phyloP scores from a whole-genome alignment of 2,329 filamentous ascomycete species.

The Xylariaceae sp. region DNA sequence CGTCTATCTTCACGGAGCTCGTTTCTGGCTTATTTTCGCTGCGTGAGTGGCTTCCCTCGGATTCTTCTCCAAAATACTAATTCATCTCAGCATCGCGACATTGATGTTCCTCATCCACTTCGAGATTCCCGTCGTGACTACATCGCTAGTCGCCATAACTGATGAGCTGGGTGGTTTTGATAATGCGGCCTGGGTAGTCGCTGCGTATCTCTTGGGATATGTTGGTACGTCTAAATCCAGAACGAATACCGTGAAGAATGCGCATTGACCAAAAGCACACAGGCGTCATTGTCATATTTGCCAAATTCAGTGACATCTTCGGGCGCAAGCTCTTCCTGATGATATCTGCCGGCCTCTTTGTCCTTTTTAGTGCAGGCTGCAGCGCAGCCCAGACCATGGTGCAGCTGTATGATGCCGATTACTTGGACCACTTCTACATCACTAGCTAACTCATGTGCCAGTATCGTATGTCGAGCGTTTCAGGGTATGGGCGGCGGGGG shows the following conservation, averaged over 20 bases:
- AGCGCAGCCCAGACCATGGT: background rate
- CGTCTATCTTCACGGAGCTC: too few relatives aligned
- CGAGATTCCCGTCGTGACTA: constrained; percentile 6
- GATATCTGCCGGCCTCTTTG: background rate
- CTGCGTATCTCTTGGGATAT: constrained; percentile 6
- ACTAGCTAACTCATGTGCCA: background rate
- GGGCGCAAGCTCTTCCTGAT: constrained; percentile 2
- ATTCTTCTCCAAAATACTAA: too few relatives aligned
- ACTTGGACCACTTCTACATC: background rate
- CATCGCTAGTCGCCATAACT: constrained; percentile 3
- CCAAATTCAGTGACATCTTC: constrained; percentile 5
- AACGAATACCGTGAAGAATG: background rate
- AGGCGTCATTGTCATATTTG: constrained; percentile 1
- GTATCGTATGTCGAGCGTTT: constrained; percentile 23
- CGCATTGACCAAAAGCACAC: background rate
- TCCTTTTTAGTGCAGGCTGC: constrained; percentile 3
- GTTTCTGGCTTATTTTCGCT: too few relatives aligned
- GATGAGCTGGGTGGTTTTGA: constrained; percentile 5
- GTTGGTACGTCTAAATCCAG: constrained; percentile 6
- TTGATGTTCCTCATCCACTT: constrained; percentile 1
- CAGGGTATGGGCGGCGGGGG: constrained; percentile 24
- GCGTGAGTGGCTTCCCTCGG: too few relatives aligned
- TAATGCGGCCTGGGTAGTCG: constrained; percentile 3
- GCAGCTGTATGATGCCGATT: constrained; percentile 2
- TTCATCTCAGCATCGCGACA: too few relatives aligned